Evolutionary conservation across 495 filamentous ascomycete species (phyloP).

Genomic region (Astrocystis sublimbata): DNA sequence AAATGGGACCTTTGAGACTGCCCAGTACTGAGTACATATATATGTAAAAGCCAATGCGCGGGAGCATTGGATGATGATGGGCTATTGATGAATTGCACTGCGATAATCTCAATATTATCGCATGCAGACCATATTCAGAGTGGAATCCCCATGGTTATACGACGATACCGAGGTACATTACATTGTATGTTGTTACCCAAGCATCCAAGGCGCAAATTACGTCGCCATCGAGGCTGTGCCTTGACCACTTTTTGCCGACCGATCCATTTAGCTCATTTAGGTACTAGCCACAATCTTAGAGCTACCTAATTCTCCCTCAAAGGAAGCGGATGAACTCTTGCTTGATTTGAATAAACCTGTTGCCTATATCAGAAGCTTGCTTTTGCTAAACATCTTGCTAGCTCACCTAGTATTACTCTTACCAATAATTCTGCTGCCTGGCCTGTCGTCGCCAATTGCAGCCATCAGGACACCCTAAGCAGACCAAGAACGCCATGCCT

Average conservation of each 20-base stretch:
- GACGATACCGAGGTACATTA: too few species aligned
- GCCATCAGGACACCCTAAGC: too few species aligned
- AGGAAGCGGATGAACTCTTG: background rate
- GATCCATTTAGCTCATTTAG: background rate
- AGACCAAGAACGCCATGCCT: too few species aligned
- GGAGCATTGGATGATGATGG: too few species aligned
- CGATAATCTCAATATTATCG: too few species aligned
- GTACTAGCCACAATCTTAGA: background rate
- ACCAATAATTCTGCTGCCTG: slow-evolving; percentile 6
- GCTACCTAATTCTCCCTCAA: background rate
- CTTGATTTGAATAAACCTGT: background rate
- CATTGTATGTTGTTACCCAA: too few species aligned
- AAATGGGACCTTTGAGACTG: too few species aligned
- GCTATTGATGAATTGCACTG: too few species aligned
- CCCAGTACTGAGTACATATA: too few species aligned
- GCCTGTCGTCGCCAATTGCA: background rate
- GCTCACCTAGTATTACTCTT: background rate
- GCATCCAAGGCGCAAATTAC: background rate
- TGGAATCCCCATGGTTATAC: too few species aligned
- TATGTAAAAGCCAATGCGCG: too few species aligned
- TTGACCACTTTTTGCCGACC: background rate
- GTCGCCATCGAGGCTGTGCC: slow-evolving; percentile 15
- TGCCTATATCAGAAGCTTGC: background rate
- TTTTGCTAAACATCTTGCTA: background rate
- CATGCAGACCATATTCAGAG: too few species aligned